Base-by-base conservation (phyloP, 1,284 basidiomycete species). In the Melampsora americana region DNA sequence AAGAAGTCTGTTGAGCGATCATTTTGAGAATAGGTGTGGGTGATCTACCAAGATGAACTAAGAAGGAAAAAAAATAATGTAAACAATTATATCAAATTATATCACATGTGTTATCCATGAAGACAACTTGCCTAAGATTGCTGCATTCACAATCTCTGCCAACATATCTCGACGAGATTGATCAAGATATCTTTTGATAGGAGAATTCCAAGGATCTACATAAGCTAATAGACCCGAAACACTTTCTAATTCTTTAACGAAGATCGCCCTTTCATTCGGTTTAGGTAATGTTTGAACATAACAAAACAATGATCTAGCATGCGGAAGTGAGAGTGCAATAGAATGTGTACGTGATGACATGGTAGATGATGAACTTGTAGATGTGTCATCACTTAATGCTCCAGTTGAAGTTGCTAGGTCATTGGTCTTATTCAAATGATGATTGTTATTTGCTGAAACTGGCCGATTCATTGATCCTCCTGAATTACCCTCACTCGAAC, bases 131-230 rank as follows among this genome's bases (percentile, higher is more conserved):
- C 91, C 85, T 4, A 95, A 83, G 68, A 95, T 91, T 12, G 93
- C 93, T 66, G 88, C 87, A 79, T 94, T 91, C 70, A 95, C 89
- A 83, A 93, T 91, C 77, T 92, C 90, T 0, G 92, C 92, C 5
- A 95, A 86, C 6, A 87, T 87, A 79, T 90, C 89, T 70, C 92
- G 86, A 77, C 92, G 84, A 76, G 87, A 87, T 81, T 89, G 88
- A 68, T 86, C 86, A 77, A 95, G 83, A 82, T 93, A 93, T 67
- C 85, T 86, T 18, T 87, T 84, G 78, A 92, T 61, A 85, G 87
- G 82, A 78, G 90, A 90, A 65, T 85, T 85, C 81, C 92, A 90
- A 0, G 92, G 90, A 2, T 88, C 85, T 30, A 85, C 85, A 81
- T 93, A 94, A 5, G 89, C 91, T 50, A 95, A 85, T 39, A 95